phyloP scores from a whole-genome alignment of 2,329 filamentous ascomycete genomes.

The Neonectria ditissima region DNA sequence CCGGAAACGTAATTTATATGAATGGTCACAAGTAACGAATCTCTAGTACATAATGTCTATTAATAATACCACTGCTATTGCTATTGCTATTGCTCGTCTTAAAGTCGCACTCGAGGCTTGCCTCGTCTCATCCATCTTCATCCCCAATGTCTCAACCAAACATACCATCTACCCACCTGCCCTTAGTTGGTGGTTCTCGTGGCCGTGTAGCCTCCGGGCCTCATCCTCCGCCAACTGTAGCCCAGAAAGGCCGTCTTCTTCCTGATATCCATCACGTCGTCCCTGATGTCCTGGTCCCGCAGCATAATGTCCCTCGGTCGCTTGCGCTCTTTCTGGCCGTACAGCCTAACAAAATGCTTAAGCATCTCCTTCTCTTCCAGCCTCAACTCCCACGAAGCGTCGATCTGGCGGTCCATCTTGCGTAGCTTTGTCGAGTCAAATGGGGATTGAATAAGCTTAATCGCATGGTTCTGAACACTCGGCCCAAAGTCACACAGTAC shows the following conservation, averaged over 20 bases:
- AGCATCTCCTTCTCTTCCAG: slow-evolving; percentile 56
- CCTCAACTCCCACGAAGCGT: slow-evolving; percentile 51
- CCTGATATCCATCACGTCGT: slow-evolving; percentile 79
- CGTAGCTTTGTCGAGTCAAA: slow-evolving; percentile 63
- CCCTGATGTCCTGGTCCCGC: slow-evolving; percentile 75
- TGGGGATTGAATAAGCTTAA: slow-evolving; percentile 59
- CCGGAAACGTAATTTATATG: slow-evolving; percentile 18
- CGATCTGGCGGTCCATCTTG: slow-evolving; percentile 62
- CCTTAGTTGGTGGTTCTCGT: slow-evolving; percentile 18
- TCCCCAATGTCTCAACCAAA: not conserved
- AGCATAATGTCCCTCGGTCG: slow-evolving; percentile 87
- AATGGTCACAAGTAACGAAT: slow-evolving; percentile 30
- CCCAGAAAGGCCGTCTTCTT: slow-evolving; percentile 88
- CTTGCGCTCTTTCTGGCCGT: slow-evolving; percentile 76
- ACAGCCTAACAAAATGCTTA: slow-evolving; percentile 63
- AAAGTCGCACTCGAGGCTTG: not conserved
- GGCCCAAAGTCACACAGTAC: slow-evolving; percentile 54
- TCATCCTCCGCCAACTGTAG: slow-evolving; percentile 80
- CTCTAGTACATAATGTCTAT: slow-evolving; percentile 42
- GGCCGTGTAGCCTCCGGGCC: slow-evolving; percentile 48
- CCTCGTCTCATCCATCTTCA: not conserved
- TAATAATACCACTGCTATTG: slow-evolving; percentile 34
- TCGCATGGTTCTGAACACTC: slow-evolving; percentile 57
- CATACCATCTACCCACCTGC: not conserved
- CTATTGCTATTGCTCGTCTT: not conserved